Base-by-base conservation (phyloP, 208 protist genomes). In the Phytomonas francai region DNA sequence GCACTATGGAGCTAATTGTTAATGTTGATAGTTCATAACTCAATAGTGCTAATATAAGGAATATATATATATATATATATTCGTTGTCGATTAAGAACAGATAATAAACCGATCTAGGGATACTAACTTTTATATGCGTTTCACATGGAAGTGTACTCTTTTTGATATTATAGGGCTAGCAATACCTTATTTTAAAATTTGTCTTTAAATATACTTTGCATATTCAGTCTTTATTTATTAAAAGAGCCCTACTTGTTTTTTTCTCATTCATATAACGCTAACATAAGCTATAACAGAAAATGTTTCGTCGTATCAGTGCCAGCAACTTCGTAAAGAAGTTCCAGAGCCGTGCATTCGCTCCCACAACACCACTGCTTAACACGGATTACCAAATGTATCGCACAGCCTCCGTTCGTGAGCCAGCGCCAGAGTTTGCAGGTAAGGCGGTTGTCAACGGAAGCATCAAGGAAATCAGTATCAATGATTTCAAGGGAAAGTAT, bases 401-500 rank as follows among this genome's bases (percentile, higher is more conserved):
- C 57, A 83, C 83, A 0, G 91, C 91, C 14, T 84, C 79, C 22
- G 85, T 97, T 27, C 91, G 89, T 39, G 87, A 95, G 70, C 85
- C 82, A 42, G 95, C 95, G 9, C 95, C 95, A 45, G 76, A 86
- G 61, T 98, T 97, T 67, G 71, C 75, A n/a, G 93, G 92, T 22
- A 86, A 97, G 69, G 97, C 96, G n/a, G 94, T 98, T 4, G 79
- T 98, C n/a, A 82, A 95, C 25, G 96, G 96, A 56, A 87, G 95
- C 33, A 97, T 98, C 65, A 93, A 95, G 80, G 83, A 90, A 34
- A 84, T 98, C 76, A 94, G 73, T 67, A 85, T 90, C 22, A 81
- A 77, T 31, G 92, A 98, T 71, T 98, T 93, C 89, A 85, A 83
- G 64, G 95, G 94, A 56, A 97, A 97, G 77, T 98, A 97, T 63